Evolutionary conservation across 2,329 filamentous ascomycete species (phyloP), one percentile per base, ranked within the genome.

Genomic region (Lojkania enalia): DNA sequence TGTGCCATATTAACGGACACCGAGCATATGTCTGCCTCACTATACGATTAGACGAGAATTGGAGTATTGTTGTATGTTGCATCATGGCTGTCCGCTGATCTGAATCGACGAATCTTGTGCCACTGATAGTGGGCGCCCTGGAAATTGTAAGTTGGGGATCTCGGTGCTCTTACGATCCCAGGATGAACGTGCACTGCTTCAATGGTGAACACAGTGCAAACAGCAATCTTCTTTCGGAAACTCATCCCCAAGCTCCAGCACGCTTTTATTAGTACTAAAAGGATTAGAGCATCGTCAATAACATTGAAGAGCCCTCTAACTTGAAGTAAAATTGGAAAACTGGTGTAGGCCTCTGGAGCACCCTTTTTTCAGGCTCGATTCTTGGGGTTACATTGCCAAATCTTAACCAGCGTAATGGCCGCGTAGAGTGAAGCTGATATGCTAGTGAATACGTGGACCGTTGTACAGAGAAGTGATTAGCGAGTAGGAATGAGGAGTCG

Each of bases 131-230:
- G n/a, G n/a, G n/a, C n/a, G n/a, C n/a, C n/a, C n/a, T n/a, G n/a
- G n/a, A n/a, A n/a, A n/a, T n/a, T n/a, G n/a, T n/a, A n/a, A n/a
- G n/a, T n/a, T n/a, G n/a, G n/a, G n/a, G n/a, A n/a, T n/a, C n/a
- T n/a, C n/a, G n/a, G n/a, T n/a, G n/a, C n/a, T n/a, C n/a, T n/a
- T n/a, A n/a, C n/a, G n/a, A n/a, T n/a, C n/a, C n/a, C n/a, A n/a
- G n/a, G n/a, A n/a, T 55, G 54, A 18, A 39, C 48, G 39, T 23
- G 49, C 49, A 52, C 20, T 13, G 38, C 42, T 5, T 46, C 49
- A 36, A 52, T 41, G n/a, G 37, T 41, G 32, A 49, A 48, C 2
- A 52, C 36, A 13, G 42, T 39, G 15, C 45, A 52, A 4, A 52
- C 39, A 5, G 20, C 45, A 4, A 46, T 20, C 23, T 52, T 49